Percentiles rank a stretch among this genome's conserved stretches.
Conservation (phyloP, 495 filamentous ascomycete genomes). For the Hypoxylon fragiforme region DNA sequence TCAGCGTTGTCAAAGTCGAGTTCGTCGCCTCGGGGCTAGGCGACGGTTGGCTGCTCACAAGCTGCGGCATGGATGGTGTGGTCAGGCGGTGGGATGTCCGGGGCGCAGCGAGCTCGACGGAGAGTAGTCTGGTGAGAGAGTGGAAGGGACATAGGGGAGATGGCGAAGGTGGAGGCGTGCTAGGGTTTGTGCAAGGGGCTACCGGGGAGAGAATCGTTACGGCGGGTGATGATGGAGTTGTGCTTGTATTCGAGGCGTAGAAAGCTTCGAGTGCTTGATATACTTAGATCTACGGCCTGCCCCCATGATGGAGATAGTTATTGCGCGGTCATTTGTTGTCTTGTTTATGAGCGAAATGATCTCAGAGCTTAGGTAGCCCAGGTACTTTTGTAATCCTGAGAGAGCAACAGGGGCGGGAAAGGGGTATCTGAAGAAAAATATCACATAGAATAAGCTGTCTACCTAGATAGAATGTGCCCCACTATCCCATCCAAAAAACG, state of each 20-base stretch:
- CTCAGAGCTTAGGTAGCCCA: no score
- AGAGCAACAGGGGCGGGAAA: no score
- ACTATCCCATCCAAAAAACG: no score
- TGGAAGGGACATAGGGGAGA: constrained; percentile 82
- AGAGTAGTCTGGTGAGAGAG: constrained; percentile 69
- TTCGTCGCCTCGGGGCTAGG: constrained; percentile 60
- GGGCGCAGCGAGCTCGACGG: constrained; percentile 67
- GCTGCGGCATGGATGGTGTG: constrained; percentile 83
- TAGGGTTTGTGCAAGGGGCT: constrained; percentile 80
- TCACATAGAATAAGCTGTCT: no score
- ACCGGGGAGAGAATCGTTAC: constrained; percentile 76
- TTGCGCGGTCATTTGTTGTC: no score
- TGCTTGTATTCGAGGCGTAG: constrained; percentile 67
- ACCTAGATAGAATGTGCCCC: no score
- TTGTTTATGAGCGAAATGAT: no score
- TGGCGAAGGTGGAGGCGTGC: constrained; percentile 81
- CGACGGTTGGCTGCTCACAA: constrained; percentile 70
- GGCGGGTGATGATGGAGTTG: constrained; percentile 82
- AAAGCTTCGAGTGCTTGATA: not conserved
- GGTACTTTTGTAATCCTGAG: no score
- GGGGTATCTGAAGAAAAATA: no score
- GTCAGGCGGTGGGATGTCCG: constrained; percentile 85
- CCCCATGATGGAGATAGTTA: no score
- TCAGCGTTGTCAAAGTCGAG: constrained; percentile 86
- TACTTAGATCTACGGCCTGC: not conserved